phyloP scores from a whole-genome alignment of 371 early-diverging fungal genomes.

The Basidiobolus meristosporus region DNA sequence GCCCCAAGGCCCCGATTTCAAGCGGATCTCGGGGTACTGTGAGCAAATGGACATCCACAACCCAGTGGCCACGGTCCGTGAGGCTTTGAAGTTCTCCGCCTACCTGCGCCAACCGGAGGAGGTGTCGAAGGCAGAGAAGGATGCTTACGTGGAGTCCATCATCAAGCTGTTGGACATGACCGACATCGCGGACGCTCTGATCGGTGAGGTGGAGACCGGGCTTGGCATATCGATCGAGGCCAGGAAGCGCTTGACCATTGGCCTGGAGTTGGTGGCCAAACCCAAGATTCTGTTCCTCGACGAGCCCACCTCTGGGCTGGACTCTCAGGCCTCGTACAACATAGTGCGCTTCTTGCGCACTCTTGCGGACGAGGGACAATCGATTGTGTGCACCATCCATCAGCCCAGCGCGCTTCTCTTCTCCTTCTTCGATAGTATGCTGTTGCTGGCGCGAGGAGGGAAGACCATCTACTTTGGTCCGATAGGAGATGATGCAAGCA shows the following conservation, averaged over 20 bases:
- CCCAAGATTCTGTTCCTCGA: conserved; percentile 60
- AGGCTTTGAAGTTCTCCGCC: conserved; percentile 47
- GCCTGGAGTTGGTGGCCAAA: conserved; percentile 44
- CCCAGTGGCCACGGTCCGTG: conserved; percentile 28
- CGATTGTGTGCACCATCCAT: conserved; percentile 64
- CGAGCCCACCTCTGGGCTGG: conserved; percentile 60
- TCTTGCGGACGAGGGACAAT: conserved; percentile 41
- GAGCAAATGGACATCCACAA: conserved; percentile 71
- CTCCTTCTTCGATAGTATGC: conserved; percentile 57
- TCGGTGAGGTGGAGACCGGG: conserved; percentile 28
- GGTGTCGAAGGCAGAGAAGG: conserved; percentile 35
- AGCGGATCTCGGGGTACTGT: conserved; percentile 56
- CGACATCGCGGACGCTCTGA: conserved; percentile 28
- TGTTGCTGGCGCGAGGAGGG: conserved; percentile 63
- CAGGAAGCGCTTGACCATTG: conserved; percentile 45
- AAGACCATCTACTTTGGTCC: conserved; percentile 63
- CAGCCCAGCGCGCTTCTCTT: conserved; percentile 69
- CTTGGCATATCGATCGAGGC: conserved; percentile 40
- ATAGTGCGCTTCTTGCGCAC: conserved; percentile 52
- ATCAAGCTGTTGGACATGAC: conserved; percentile 42
- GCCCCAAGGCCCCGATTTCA: conserved; percentile 25
- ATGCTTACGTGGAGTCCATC: conserved; percentile 43
- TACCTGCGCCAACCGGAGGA: conserved; percentile 39
- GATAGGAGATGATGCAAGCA: conserved; percentile 27
- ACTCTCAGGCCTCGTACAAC: conserved; percentile 45